Conservation (phyloP, 805 yeast genomes). For the Myxozyma melibiosi region DNA sequence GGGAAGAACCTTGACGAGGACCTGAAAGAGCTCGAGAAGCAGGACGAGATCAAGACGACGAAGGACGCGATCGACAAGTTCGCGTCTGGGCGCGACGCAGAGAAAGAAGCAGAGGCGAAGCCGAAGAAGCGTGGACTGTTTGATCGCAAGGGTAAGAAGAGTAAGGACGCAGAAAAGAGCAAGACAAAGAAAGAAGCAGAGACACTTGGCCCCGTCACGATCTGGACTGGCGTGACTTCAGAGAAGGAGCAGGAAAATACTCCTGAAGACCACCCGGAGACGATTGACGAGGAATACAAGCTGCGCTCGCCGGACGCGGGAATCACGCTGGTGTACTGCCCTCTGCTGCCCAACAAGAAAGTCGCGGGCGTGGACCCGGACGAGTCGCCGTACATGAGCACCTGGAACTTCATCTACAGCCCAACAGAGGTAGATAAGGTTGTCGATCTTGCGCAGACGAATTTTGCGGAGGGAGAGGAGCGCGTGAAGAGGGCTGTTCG, state of each 20-base stretch:
- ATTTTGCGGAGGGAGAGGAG: constrained; percentile 32
- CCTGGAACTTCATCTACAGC: constrained; percentile 36
- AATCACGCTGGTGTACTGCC: constrained; percentile 36
- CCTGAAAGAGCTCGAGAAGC: constrained; percentile 13
- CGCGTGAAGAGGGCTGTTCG: constrained; percentile 29
- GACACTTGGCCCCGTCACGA: constrained; percentile 23
- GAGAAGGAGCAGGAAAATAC: neutral
- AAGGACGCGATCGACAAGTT: constrained; percentile 1
- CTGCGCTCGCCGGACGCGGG: constrained; percentile 15
- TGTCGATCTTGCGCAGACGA: constrained; percentile 27
- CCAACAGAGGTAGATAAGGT: constrained; percentile 34
- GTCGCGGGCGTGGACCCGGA: constrained; percentile 36
- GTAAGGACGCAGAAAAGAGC: no score
- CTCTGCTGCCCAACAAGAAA: constrained; percentile 32
- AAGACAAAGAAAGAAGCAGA: neutral
- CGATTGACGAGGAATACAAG: constrained; percentile 14
- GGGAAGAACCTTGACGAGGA: constrained; percentile 1
- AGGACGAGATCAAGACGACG: constrained; percentile 1
- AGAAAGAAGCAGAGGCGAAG: neutral
- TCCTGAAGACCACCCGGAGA: neutral
- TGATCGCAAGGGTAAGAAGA: no score
- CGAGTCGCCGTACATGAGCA: constrained; percentile 33
- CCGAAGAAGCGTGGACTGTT: neutral
- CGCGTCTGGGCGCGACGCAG: no score
- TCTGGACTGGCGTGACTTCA: constrained; percentile 28